Base-by-base conservation (phyloP, 345 rosid species). In the Populus simonii region DNA sequence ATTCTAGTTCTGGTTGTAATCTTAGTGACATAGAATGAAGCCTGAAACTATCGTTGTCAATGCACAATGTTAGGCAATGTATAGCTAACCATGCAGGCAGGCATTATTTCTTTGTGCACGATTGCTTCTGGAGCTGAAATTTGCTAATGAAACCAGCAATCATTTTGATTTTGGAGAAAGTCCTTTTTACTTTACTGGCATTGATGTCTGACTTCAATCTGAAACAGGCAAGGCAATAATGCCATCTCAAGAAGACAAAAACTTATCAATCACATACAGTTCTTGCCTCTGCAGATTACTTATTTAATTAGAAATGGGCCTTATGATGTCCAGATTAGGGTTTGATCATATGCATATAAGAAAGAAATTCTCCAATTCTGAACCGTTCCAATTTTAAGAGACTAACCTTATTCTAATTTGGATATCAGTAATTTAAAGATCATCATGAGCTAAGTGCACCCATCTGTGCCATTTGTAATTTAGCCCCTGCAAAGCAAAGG, bases 91-190 rank as follows among this genome's bases (percentile, higher is more conserved):
- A 68, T 20, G 49, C 45, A 29, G 22, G 55, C 38, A 57, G 67
- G 17, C 61, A 39, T 27, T 41, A 0, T 76, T 39, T 59, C 31
- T 38, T 12, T 41, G 31, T 23, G 61, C 8, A 68, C 38, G 59
- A 10, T 70, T 59, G 17, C 35, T 69, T 69, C 70, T 41, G 41
- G 13, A 70, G 74, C 80, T 69, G 66, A 70, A 51, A 61, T 29
- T 22, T 15, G 68, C 45, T 61, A 11, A 27, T 38, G 69, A 59
- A 62, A 62, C 38, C 0, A 2, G 7, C 45, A 39, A 69, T 70
- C 45, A 43, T 45, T 61, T 41, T 70, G 15, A 31, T 70, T 27
- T 31, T 8, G 36, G 18, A 45, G 39, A 27, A 69, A 22, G 12
- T 25, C 15, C 27, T 20, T n/a, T 57, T 57, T 41, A 55, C 20